These are phyloP conservation scores for Geosmithia morbida DNA, from an alignment of 2,329 filamentous ascomycete genomes.

Conservation along the genomic window DNA sequence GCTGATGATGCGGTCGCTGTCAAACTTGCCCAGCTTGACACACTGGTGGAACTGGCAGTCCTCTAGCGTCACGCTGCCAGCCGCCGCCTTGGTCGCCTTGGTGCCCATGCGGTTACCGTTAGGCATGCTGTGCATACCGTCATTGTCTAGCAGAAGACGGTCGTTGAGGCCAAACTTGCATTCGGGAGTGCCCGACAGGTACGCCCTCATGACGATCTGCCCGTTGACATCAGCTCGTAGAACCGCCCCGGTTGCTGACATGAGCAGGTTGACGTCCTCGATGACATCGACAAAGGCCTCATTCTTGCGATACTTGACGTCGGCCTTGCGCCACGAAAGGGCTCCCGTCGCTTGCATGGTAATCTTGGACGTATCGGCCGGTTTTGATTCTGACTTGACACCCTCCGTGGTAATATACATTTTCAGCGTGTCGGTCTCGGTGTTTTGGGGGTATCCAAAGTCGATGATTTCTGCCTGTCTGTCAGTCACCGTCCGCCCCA, in stretches of 20 bases:
- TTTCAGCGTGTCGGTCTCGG: slow-evolving; percentile 94
- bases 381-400: slow-evolving; percentile 76
- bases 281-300: slow-evolving; percentile 99
- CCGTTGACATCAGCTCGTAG: slow-evolving; percentile 92
- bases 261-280: slow-evolving; percentile 95
- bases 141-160: slow-evolving; percentile 74
- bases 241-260: slow-evolving; percentile 95
- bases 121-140: slow-evolving; percentile 49
- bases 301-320: slow-evolving; percentile 99
- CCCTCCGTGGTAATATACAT: slow-evolving; percentile 99
- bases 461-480: slow-evolving; percentile 71
- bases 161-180: slow-evolving; percentile 99
- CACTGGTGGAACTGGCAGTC: slow-evolving; percentile 99
- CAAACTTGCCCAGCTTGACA: slow-evolving; percentile 93
- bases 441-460: slow-evolving; percentile 98
- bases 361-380: slow-evolving; percentile 91
- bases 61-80: slow-evolving; percentile 87
- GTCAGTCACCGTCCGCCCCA: not conserved
- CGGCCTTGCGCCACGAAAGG: slow-evolving; percentile 88
- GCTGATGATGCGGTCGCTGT: slow-evolving; percentile 89
- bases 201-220: slow-evolving; percentile 97
- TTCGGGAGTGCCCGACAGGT: slow-evolving; percentile 89
- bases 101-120: slow-evolving; percentile 66
- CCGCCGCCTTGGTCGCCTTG: slow-evolving; percentile 89
- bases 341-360: slow-evolving; percentile 98